Evolutionary conservation across 1,284 basidiomycete species (phyloP).

Genomic region (Peniophora sp.): DNA sequence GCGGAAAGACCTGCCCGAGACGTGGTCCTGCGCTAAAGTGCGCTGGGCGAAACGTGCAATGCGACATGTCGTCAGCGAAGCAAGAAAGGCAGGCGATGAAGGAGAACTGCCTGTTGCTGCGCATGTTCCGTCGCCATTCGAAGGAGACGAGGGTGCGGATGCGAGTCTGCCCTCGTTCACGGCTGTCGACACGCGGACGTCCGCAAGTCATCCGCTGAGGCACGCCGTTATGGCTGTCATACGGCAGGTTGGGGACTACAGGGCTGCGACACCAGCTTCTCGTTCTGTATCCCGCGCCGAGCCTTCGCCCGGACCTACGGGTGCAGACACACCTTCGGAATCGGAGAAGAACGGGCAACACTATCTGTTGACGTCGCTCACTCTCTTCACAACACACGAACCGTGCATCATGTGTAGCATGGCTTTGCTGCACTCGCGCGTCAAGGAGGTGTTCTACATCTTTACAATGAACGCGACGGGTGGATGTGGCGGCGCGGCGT

Average conservation of each 20-base stretch:
- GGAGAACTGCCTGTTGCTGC: conserved; percentile 78
- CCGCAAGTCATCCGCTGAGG: conserved; percentile 67
- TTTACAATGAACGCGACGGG: conserved; percentile 66
- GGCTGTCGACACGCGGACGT: conserved; percentile 63
- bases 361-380: conserved; percentile 80
- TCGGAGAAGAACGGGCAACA: conserved; percentile 52
- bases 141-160: conserved; percentile 24
- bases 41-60: conserved; percentile 74
- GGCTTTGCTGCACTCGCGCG: conserved; percentile 87
- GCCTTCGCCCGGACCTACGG: conserved; percentile 7
- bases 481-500: conserved; percentile 64
- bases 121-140: conserved; percentile 60
- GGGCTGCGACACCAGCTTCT: conserved; percentile 9
- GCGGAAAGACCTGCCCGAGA: conserved; percentile 59
- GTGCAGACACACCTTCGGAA: conserved; percentile 1
- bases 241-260: conserved; percentile 55
- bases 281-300: conserved; percentile 4
- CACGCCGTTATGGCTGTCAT: conserved; percentile 80
- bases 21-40: conserved; percentile 59
- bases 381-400: conserved; percentile 86
- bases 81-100: conserved; percentile 32
- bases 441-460: conserved; percentile 76
- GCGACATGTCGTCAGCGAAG: conserved; percentile 39
- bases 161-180: conserved; percentile 45
- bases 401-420: conserved; percentile 95